Base-by-base conservation (phyloP, 352 stramenopile species). In the Pythium aquatile region DNA sequence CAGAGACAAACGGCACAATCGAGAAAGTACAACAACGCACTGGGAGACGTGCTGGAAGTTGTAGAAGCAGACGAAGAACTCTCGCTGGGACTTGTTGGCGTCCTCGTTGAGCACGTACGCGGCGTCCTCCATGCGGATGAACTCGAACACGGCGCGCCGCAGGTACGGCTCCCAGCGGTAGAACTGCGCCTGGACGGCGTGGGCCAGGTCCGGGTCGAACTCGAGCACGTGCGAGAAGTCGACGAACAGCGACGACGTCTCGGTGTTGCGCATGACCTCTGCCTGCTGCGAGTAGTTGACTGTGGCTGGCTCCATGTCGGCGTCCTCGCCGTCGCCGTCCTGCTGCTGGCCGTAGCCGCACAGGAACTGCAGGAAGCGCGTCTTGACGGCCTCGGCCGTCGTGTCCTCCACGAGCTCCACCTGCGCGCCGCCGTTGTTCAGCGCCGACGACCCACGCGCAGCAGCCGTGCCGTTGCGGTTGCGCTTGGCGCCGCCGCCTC, bases 1-100 rank as follows among this genome's bases (percentile, higher is more conserved):
- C 20, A 65, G 55, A 17, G 55, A 60, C 55, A 63, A 39, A 57
- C 63, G 46, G 65, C 55, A 49, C 46, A 42, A 66, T 28, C 40
- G 68, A 48, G 44, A 62, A 42, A 55, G 26, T 24, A 24, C 20
- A 24, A 24, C 20, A 24, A 78, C 77, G 58, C 79, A 91, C 83
- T 91, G 82, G 1, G 84, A 91, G 32, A 93, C 84, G 55, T 93
- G 82, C 60, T 91, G 84, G 65, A 95, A 94, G 69, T 95, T 95
- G 77, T 95, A 95, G 62, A 95, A 95, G 63, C 86, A 94, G 29
- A 95, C 87, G 51, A 95, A 95, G 54, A 93, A 93, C 70, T 95
- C 87, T 42, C 86, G 66, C 57, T 84, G 84, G 17, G 78, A 82
- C 71, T 90, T 91, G 70, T 83, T 85, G 65, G 84, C 84, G 68